Conservation (phyloP, 805 yeast species). For the Metschnikowia similis region DNA sequence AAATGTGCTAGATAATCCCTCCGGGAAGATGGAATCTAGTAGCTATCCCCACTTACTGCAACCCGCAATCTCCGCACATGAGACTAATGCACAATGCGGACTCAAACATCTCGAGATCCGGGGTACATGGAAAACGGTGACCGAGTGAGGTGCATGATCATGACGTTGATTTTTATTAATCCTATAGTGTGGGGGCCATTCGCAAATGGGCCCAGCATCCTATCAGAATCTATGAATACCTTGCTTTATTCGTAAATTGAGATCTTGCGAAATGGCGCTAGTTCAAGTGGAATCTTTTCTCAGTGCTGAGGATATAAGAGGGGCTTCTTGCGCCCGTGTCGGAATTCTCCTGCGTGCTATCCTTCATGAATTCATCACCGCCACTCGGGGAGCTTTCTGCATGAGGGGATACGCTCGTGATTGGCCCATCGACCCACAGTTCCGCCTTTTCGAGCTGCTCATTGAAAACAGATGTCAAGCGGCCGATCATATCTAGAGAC, state of each 20-base stretch:
- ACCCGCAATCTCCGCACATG: no score
- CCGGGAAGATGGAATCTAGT: neutral
- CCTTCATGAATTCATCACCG: neutral
- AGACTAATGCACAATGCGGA: neutral
- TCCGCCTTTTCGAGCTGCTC: constrained; percentile 84
- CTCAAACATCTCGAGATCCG: neutral
- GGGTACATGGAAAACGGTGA: neutral
- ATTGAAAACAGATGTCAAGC: constrained; percentile 78
- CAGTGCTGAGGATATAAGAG: neutral
- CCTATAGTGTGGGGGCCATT: neutral
- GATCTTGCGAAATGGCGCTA: neutral
- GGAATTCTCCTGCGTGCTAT: neutral
- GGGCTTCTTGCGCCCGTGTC: neutral
- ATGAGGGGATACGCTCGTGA: neutral
- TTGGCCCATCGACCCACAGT: constrained; percentile 58
- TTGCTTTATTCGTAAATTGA: neutral
- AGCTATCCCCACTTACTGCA: neutral
- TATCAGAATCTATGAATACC: neutral
- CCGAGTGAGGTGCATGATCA: neutral
- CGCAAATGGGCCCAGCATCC: neutral
- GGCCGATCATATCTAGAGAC: constrained; percentile 79
- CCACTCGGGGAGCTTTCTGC: neutral
- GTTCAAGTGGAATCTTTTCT: neutral
- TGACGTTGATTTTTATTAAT: neutral
- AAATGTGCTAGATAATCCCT: neutral